phyloP scores from a whole-genome alignment of 1,284 basidiomycete species.

The Coniferiporia weirii region DNA sequence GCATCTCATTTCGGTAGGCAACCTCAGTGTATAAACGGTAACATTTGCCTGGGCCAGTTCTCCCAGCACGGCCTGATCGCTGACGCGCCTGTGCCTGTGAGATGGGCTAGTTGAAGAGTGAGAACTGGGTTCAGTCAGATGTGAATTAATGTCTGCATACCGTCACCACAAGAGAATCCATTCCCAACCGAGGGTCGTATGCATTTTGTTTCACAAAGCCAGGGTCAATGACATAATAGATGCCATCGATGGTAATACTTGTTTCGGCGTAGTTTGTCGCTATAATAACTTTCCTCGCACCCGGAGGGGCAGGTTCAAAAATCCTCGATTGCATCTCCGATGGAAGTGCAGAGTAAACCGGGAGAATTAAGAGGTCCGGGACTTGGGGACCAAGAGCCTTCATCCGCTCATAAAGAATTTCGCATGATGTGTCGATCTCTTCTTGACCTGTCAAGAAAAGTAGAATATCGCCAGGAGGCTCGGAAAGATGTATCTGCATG shows the following conservation, averaged over 20 bases:
- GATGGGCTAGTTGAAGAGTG: slow-evolving; percentile 62
- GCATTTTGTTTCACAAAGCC: slow-evolving; percentile 99
- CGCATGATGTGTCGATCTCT: slow-evolving; percentile 97
- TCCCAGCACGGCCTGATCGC: slow-evolving; percentile 91
- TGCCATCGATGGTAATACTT: slow-evolving; percentile 95
- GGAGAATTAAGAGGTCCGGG: slow-evolving; percentile 93
- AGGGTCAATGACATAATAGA: slow-evolving; percentile 98
- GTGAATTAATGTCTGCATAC: slow-evolving; percentile 24
- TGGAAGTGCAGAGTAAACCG: slow-evolving; percentile 96
- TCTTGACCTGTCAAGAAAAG: slow-evolving; percentile 99
- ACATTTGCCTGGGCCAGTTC: slow-evolving; percentile 97
- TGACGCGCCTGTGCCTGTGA: slow-evolving; percentile 98
- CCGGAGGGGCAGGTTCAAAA: slow-evolving; percentile 96
- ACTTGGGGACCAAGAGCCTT: slow-evolving; percentile 96
- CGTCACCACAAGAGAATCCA: slow-evolving; percentile 98
- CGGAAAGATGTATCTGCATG: slow-evolving; percentile 98
- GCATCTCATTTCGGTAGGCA: slow-evolving; percentile 97
- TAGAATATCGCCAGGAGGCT: slow-evolving; percentile 93
- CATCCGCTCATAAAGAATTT: slow-evolving; percentile 97
- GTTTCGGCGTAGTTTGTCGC: slow-evolving; percentile 99
- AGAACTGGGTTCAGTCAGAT: background rate
- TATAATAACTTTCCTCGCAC: slow-evolving; percentile 94
- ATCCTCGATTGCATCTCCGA: slow-evolving; percentile 97
- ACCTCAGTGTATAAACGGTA: slow-evolving; percentile 98
- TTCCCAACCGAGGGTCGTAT: slow-evolving; percentile 94